Conservation (phyloP, 345 rosid species). For the Triadica sebifera region DNA sequence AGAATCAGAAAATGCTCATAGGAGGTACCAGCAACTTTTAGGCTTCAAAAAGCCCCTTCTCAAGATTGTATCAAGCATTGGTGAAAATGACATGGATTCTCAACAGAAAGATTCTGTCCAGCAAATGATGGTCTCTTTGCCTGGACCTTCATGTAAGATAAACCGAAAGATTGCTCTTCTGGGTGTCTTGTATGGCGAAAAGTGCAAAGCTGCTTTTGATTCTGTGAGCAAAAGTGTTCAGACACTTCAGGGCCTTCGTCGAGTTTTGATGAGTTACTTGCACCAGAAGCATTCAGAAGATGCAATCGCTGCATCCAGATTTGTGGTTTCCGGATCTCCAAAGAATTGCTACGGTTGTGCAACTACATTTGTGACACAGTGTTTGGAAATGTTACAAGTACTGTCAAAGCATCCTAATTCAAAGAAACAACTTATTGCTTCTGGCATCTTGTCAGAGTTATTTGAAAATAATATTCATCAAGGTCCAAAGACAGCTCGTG, state of each 20-base stretch:
- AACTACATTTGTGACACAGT: constrained; percentile 84
- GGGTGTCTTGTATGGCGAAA: constrained; percentile 97
- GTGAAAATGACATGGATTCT: constrained; percentile 97
- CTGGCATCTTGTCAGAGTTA: constrained; percentile 84
- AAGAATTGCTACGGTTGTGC: constrained; percentile 98
- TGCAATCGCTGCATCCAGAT: constrained; percentile 59
- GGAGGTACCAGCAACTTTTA: constrained; percentile 97
- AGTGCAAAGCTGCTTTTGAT: constrained; percentile 99
- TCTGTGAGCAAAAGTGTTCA: constrained; percentile 99
- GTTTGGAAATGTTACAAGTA: constrained; percentile 85
- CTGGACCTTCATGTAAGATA: constrained; percentile 96
- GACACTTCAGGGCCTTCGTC: constrained; percentile 96
- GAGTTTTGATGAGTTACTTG: constrained; percentile 91
- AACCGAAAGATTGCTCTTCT: constrained; percentile 98
- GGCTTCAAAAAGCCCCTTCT: constrained; percentile 98
- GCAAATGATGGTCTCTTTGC: constrained; percentile 99
- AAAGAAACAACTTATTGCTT: constrained; percentile 85
- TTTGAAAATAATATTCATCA: constrained; percentile 98
- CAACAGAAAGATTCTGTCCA: constrained; percentile 98
- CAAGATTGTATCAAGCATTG: constrained; percentile 96
- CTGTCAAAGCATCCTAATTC: constrained; percentile 75
- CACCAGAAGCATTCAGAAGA: constrained; percentile 82
- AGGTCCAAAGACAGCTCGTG: constrained; percentile 87
- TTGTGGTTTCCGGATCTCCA: constrained; percentile 82
- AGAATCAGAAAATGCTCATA: constrained; percentile 99